Percentiles rank a stretch among this genome's conserved stretches.
Conservation (phyloP, 2,329 filamentous ascomycete species). For the Cladosporium sp. region DNA sequence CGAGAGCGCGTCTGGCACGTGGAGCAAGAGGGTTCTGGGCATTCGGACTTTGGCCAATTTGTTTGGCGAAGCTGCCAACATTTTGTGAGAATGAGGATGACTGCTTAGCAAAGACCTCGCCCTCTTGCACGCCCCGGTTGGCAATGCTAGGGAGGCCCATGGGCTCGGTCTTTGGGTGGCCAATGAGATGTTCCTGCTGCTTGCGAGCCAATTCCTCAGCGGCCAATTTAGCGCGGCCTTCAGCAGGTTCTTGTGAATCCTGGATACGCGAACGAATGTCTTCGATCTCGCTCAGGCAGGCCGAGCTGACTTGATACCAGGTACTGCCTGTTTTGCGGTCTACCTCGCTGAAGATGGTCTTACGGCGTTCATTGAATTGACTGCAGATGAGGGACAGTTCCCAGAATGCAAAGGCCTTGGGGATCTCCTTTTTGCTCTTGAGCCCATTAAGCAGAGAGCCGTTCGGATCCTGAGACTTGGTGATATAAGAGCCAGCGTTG, state of each 20-base stretch:
- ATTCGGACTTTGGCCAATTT: constrained; percentile 44
- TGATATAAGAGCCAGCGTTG: constrained; percentile 22
- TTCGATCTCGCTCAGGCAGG: constrained; percentile 67
- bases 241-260: constrained; percentile 30
- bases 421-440: constrained; percentile 74
- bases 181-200: constrained; percentile 18
- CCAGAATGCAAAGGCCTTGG: constrained; percentile 86
- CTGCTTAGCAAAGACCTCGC: constrained; percentile 21
- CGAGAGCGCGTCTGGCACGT: constrained; percentile 32
- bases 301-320: constrained; percentile 72
- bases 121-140: constrained; percentile 22
- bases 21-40: constrained; percentile 35
- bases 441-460: constrained; percentile 81
- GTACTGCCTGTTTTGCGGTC: constrained; percentile 72
- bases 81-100: constrained; percentile 23
- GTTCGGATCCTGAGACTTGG: constrained; percentile 63
- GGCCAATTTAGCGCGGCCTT: constrained; percentile 17
- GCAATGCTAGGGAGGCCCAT: constrained; percentile 27
- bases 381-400: constrained; percentile 78
- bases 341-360: constrained; percentile 80
- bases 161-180: constrained; percentile 33
- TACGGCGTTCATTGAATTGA: constrained; percentile 69
- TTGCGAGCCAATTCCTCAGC: constrained; percentile 17
- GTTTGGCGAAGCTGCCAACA: constrained; percentile 44
- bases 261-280: constrained; percentile 65